Evolutionary conservation across 1,284 basidiomycete species (phyloP), one percentile per base, ranked within the genome.

Genomic region (Puccinia polysora): DNA sequence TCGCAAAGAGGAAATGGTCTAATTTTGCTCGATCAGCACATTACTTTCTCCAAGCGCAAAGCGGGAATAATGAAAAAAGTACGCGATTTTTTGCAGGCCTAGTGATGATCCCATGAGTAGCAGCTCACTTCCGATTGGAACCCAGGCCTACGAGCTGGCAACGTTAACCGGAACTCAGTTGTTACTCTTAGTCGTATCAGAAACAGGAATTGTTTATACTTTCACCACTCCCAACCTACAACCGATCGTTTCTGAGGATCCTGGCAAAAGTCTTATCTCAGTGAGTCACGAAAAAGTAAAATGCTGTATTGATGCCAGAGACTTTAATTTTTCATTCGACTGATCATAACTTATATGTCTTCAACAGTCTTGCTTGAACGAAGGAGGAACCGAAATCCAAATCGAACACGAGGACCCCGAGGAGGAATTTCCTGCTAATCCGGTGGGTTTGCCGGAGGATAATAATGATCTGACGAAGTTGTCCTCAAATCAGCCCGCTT

Each of bases 1-100:
- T 34, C 32, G 3, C 38, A 58, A 8, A 36, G 15, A 45, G 8
- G 2, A 14, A 40, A 5, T 23, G n/a, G 18, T n/a, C 40, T 25
- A 8, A 45, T 43, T 7, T 23, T 38, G 18, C 20, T 23, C 18
- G 12, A 8, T 64, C 23, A 72, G 83, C 95, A 97, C 84, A 97
- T 98, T 83, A 97, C 95, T 76, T 98, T 98, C 85, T 92, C 89
- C 83, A 98, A 98, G 86, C 88, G 95, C 83, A 97, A 97, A 85
- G 93, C 95, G 79, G 95, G 92, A 75, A 97, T 95, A 83, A 96
- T 96, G 92, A 96, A 96, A 86, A 95, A 95, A 88, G 92, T 89
- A 82, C 81, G 88, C 83, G 77, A 73, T 23, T 40, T 65, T 78
- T 77, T 47, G 34, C 38, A 52, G 7, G 65, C 50, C 34, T 58